phyloP scores from a whole-genome alignment of 1,139 yeast species.

The Williopsis jadinii region DNA sequence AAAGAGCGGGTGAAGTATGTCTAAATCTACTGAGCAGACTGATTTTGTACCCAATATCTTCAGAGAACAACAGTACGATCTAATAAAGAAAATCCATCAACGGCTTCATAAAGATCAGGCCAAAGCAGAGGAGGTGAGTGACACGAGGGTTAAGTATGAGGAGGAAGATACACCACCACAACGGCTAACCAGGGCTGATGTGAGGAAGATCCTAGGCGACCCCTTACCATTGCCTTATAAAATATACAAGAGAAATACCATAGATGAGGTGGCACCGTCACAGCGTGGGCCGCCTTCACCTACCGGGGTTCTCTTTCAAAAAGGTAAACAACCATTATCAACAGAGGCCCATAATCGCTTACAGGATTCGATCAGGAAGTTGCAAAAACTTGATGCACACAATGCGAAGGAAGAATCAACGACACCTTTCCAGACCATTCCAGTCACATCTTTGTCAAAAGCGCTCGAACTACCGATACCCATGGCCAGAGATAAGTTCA shows the following conservation, averaged over 20 bases:
- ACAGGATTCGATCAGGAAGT: neutral
- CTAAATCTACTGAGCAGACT: no score
- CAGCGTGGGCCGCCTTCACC: neutral
- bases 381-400: neutral
- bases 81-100: neutral
- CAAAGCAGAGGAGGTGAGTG: neutral
- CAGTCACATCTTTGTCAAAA: no score
- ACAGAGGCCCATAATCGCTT: neutral
- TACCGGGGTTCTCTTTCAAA: no score
- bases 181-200: constrained; percentile 8
- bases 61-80: no score
- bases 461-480: no score
- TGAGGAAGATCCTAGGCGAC: constrained; percentile 26
- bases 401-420: neutral
- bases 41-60: no score
- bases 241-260: constrained; percentile 2
- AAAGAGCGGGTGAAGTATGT: no score
- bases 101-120: constrained; percentile 10
- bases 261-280: neutral
- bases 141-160: neutral
- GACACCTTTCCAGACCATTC: no score
- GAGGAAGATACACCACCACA: neutral
- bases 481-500: no score
- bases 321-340: neutral
- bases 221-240: constrained; percentile 31